These are phyloP conservation scores for Colletotrichum endophyticum DNA, from an alignment of 2,329 filamentous ascomycete species.

Conservation along the genomic window DNA sequence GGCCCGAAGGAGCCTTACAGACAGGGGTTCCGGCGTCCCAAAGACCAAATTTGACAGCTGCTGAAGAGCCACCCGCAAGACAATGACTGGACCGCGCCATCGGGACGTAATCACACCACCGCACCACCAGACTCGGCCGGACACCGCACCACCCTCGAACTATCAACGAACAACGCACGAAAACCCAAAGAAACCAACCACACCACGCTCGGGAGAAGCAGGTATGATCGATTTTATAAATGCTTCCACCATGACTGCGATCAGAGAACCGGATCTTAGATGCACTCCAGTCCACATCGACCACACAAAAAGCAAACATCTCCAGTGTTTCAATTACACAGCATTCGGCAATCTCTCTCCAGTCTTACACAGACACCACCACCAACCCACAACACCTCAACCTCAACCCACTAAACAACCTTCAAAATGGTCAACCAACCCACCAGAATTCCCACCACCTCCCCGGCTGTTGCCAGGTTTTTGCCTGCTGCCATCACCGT, in stretches of 20 bases:
- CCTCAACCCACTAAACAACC: not conserved
- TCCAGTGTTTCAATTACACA: not conserved
- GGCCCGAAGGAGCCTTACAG: not conserved
- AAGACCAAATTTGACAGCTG: not conserved
- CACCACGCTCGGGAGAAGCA: slow-evolving; percentile 13
- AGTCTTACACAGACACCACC: not conserved
- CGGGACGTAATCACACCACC: slow-evolving; percentile 19
- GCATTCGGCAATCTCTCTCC: not conserved
- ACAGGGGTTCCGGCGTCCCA: not conserved
- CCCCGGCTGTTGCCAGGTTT: slow-evolving; percentile 7
- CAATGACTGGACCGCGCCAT: slow-evolving; percentile 1
- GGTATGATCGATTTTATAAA: slow-evolving; percentile 1
- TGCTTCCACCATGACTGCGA: not conserved
- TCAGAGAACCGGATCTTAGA: not conserved
- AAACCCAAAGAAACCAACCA: not conserved
- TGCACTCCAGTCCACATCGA: slow-evolving; percentile 15
- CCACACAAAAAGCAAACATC: slow-evolving; percentile 7
- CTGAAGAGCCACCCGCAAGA: not conserved
- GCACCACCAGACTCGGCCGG: slow-evolving; percentile 1
- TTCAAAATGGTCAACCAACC: slow-evolving; percentile 15
- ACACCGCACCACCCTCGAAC: slow-evolving; percentile 17
- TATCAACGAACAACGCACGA: slow-evolving; percentile 10
- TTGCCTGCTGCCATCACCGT: slow-evolving; percentile 12
- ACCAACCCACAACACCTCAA: not conserved
- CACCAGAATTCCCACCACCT: slow-evolving; percentile 6